phyloP scores from a whole-genome alignment of 108 stramenopile species.

The Aurantiochytrium sp. region DNA sequence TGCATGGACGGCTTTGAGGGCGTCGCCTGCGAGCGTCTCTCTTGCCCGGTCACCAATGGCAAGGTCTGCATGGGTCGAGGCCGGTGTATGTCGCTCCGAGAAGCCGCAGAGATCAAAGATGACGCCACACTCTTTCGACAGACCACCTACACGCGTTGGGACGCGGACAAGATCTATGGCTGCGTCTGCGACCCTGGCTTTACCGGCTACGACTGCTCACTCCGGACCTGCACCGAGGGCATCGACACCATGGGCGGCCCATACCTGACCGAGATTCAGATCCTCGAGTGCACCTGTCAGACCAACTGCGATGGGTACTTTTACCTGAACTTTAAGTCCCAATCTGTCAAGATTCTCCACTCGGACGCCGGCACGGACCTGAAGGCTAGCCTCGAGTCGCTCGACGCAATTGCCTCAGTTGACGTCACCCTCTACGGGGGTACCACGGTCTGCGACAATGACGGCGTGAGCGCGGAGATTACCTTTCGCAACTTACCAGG shows the following conservation, averaged over 20 bases:
- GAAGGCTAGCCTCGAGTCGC: constrained; percentile 37
- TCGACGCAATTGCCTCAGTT: constrained; percentile 28
- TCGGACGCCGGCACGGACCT: constrained; percentile 38
- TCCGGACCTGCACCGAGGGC: constrained; percentile 45
- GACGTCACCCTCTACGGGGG: neutral
- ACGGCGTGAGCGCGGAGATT: neutral
- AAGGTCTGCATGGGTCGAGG: constrained; percentile 32
- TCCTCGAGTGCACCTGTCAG: neutral
- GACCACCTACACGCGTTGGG: constrained; percentile 37
- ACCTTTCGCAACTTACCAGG: neutral
- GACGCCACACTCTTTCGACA: neutral
- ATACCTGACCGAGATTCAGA: constrained; percentile 8
- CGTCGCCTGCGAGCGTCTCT: constrained; percentile 43
- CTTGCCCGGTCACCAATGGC: constrained; percentile 39
- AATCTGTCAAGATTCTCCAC: neutral
- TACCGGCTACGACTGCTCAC: constrained; percentile 36
- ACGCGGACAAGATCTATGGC: constrained; percentile 44
- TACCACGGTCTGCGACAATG: neutral
- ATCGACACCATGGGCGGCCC: constrained; percentile 31
- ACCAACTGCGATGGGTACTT: constrained; percentile 35
- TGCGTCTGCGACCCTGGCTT: constrained; percentile 39
- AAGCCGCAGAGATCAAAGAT: neutral
- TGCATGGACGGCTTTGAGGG: constrained; percentile 53
- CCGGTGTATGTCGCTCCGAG: neutral
- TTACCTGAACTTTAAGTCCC: neutral